These are phyloP conservation scores for Kwoniella heveanensis DNA, from an alignment of 768 basidiomycete species.

Conservation along the genomic window DNA sequence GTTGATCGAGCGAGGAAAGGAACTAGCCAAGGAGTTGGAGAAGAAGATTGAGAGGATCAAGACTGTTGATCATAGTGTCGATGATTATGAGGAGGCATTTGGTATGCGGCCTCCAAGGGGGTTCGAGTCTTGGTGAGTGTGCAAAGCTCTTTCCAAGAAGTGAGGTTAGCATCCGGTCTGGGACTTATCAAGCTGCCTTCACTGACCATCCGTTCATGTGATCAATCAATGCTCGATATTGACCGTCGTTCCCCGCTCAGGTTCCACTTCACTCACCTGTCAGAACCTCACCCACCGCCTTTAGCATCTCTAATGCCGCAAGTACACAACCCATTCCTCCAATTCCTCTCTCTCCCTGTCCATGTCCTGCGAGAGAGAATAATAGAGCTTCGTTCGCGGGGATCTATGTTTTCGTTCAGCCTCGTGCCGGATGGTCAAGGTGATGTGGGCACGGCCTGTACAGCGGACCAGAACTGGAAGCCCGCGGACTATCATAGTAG, in stretches of 20 bases:
- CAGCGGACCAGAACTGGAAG: conserved; percentile 31
- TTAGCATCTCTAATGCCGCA: conserved; percentile 27
- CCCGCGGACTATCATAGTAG: conserved; percentile 21
- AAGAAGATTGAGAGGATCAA: conserved; percentile 27
- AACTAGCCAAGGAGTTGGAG: conserved; percentile 25
- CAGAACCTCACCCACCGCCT: conserved; percentile 25
- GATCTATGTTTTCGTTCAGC: conserved; percentile 32
- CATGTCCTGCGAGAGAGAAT: conserved; percentile 30
- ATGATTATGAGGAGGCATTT: conserved; percentile 39
- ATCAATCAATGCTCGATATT: background rate
- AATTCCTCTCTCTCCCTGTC: conserved; percentile 32
- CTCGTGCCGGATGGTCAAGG: conserved; percentile 45
- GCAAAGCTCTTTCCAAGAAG: background rate
- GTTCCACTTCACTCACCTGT: conserved; percentile 37
- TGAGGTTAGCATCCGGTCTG: no score
- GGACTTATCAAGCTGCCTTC: no score
- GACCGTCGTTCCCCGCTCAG: conserved; percentile 6
- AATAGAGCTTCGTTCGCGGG: conserved; percentile 24
- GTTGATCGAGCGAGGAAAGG: conserved; percentile 39
- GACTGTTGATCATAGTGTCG: conserved; percentile 35
- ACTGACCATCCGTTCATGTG: no score
- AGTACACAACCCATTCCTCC: conserved; percentile 34
- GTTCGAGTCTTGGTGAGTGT: conserved; percentile 40
- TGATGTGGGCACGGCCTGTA: conserved; percentile 42
- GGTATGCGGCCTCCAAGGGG: conserved; percentile 40